phyloP scores from a whole-genome alignment of 2,329 filamentous ascomycete genomes.

The Samsoniella hepiali region DNA sequence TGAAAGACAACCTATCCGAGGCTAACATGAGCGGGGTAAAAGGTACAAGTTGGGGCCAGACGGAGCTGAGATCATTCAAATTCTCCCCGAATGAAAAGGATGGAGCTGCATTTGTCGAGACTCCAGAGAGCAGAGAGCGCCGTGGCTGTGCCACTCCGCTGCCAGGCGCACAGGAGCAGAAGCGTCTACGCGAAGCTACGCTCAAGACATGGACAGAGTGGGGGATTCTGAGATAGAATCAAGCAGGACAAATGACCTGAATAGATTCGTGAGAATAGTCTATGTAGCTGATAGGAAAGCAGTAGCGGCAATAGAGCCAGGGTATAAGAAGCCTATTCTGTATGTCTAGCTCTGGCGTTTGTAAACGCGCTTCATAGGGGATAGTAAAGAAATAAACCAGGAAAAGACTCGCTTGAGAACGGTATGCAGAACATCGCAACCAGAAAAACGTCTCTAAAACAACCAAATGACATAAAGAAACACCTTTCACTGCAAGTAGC shows the following conservation, averaged over 20 bases:
- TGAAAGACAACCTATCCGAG: background rate
- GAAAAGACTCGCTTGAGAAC: constrained; percentile 3
- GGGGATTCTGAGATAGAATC: background rate
- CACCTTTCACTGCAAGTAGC: constrained; percentile 1
- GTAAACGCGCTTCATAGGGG: background rate
- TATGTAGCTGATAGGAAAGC: background rate
- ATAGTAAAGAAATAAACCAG: background rate
- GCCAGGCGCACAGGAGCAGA: constrained; percentile 39
- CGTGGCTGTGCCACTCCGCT: constrained; percentile 32
- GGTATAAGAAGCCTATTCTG: background rate
- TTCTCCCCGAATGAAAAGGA: constrained; percentile 47
- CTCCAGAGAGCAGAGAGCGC: background rate
- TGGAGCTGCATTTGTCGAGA: background rate
- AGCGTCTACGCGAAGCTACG: constrained; percentile 29
- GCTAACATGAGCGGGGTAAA: background rate
- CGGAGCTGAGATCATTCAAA: constrained; percentile 60
- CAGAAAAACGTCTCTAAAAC: background rate
- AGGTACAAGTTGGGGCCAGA: constrained; percentile 67
- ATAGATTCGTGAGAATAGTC: background rate
- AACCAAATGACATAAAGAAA: background rate
- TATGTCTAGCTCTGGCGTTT: background rate
- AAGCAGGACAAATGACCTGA: too few species aligned
- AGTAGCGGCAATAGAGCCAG: background rate
- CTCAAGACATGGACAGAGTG: constrained; percentile 4
- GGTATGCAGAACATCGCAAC: background rate